phyloP scores from a whole-genome alignment of 768 basidiomycete genomes.

The Asterophora lycoperdoides region DNA sequence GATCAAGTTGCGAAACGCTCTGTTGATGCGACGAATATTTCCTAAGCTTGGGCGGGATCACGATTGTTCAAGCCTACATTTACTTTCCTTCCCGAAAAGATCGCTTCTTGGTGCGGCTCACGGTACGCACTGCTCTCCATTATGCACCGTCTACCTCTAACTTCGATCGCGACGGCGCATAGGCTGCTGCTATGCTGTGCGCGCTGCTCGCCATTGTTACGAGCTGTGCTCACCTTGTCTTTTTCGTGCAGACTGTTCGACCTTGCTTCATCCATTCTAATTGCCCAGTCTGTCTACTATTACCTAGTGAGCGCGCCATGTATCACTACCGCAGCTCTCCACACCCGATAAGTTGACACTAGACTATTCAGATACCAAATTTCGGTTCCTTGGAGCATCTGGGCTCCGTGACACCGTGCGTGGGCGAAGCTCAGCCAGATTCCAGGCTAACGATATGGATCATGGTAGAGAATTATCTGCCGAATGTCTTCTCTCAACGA shows the following conservation, averaged over 20 bases:
- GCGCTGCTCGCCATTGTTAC: neutral
- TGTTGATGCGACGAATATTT: neutral
- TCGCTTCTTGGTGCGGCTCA: slow-evolving; percentile 22
- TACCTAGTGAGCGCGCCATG: slow-evolving; percentile 30
- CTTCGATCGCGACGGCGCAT: neutral
- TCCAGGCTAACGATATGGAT: neutral
- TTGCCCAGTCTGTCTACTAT: slow-evolving; percentile 42
- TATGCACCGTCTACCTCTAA: neutral
- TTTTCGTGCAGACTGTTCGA: slow-evolving; percentile 28
- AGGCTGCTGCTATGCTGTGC: slow-evolving; percentile 28
- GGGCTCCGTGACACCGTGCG: slow-evolving; percentile 35
- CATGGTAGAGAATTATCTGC: slow-evolving; percentile 32
- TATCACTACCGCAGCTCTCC: too few species aligned
- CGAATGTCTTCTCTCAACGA: slow-evolving; percentile 39
- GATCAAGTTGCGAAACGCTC: neutral
- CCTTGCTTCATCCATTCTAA: slow-evolving; percentile 33
- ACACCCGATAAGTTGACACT: too few species aligned
- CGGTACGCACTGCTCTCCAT: slow-evolving; percentile 20
- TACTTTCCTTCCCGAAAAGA: slow-evolving; percentile 34
- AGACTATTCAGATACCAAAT: slow-evolving; percentile 33
- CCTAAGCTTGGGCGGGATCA: slow-evolving; percentile 36
- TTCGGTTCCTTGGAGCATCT: slow-evolving; percentile 38
- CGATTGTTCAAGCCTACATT: slow-evolving; percentile 37
- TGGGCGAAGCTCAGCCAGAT: slow-evolving; percentile 2
- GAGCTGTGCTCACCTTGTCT: neutral